These are phyloP conservation scores for Annulohypoxylon nitens DNA, from an alignment of 495 filamentous ascomycete genomes.

Conservation along the genomic window DNA sequence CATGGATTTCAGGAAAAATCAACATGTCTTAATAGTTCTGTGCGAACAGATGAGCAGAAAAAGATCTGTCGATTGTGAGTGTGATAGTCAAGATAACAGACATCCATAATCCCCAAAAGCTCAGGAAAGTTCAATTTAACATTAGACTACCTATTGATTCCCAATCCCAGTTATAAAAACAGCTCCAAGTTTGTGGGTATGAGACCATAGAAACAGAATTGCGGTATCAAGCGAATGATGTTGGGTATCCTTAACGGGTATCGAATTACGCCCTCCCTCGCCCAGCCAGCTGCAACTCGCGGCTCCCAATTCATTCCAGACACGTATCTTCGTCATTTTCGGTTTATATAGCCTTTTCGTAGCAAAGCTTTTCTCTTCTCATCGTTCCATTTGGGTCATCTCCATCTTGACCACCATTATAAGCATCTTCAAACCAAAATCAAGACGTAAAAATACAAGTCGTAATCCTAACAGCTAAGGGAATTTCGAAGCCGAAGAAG, in stretches of 20 bases:
- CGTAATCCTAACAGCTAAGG: not conserved
- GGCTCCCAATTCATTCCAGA: not conserved
- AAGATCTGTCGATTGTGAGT: no score
- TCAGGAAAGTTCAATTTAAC: conserved; percentile 14
- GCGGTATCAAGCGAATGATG: conserved; percentile 42
- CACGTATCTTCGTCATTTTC: conserved; percentile 5
- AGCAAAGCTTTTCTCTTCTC: not conserved
- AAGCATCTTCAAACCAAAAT: not conserved
- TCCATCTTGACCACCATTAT: conserved; percentile 9
- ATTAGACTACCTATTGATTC: conserved; percentile 17
- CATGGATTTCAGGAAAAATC: no score
- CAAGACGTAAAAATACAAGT: conserved; percentile 23
- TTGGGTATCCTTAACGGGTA: conserved; percentile 45
- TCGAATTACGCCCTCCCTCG: conserved; percentile 21
- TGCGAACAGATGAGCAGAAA: no score
- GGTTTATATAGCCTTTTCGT: conserved; percentile 1
- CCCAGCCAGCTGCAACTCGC: conserved; percentile 11
- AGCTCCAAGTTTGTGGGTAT: not conserved
- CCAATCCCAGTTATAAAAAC: conserved; percentile 22
- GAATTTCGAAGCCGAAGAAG: not conserved
- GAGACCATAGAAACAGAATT: conserved; percentile 23
- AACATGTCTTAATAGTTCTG: no score
- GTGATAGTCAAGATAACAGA: no score
- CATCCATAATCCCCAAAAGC: not conserved
- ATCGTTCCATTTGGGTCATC: not conserved